These are phyloP conservation scores for Juglanconis juglandina DNA, from an alignment of 2,329 filamentous ascomycete species.

Conservation along the genomic window DNA sequence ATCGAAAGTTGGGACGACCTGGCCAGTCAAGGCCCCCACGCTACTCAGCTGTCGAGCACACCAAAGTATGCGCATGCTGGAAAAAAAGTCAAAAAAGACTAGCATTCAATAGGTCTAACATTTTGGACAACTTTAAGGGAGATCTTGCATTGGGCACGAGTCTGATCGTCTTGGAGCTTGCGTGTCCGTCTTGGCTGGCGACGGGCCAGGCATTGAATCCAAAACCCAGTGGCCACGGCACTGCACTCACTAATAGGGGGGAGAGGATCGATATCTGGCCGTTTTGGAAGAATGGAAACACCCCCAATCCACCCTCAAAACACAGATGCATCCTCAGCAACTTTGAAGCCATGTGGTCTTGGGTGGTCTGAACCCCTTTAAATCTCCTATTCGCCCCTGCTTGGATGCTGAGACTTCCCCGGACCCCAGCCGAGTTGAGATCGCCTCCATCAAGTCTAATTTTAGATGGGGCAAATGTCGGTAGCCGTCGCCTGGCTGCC, in stretches of 20 bases:
- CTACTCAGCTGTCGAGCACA: neutral
- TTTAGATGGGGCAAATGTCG: neutral
- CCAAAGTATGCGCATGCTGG: no score
- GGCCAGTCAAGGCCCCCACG: neutral
- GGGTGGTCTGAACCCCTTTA: neutral
- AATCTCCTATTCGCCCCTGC: slow-evolving; percentile 1
- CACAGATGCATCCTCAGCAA: neutral
- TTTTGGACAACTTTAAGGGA: neutral
- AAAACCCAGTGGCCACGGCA: no score
- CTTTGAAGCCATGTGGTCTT: neutral
- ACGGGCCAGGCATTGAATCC: no score
- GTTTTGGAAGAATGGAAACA: neutral
- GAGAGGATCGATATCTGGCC: neutral
- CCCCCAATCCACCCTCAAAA: neutral
- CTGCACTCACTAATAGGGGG: no score
- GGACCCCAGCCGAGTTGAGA: neutral
- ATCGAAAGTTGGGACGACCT: neutral
- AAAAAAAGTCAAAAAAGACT: no score
- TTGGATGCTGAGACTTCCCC: neutral
- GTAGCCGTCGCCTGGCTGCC: no score
- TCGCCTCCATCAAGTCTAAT: neutral
- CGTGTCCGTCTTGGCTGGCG: neutral
- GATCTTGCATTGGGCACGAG: neutral
- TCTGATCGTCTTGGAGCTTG: neutral
- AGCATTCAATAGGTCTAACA: no score